Evolutionary conservation across 2,329 filamentous ascomycete species (phyloP).

Genomic region (Penicillium sp.): DNA sequence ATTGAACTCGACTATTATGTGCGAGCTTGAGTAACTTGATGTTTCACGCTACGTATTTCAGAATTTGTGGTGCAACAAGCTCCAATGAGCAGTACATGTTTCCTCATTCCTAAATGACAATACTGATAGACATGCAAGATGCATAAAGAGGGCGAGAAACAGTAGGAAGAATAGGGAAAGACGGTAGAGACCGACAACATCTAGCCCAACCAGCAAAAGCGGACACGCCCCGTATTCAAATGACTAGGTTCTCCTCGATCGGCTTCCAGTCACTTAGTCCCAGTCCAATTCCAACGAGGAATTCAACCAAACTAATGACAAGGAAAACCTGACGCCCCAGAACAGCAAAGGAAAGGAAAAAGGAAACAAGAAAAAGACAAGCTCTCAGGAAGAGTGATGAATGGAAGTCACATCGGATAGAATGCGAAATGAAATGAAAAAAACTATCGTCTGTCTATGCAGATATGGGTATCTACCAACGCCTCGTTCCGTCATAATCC

Average conservation of each 20-base stretch:
- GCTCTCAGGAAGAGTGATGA: slow-evolving; percentile 20
- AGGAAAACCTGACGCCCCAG: slow-evolving; percentile 1
- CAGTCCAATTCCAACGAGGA: neutral
- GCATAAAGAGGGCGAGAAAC: slow-evolving; percentile 25
- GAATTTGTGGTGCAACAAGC: neutral
- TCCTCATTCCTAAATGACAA: slow-evolving; percentile 23
- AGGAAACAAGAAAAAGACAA: slow-evolving; percentile 21
- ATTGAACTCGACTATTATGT: neutral
- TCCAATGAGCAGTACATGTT: slow-evolving; percentile 9
- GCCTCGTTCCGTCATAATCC: slow-evolving; percentile 48
- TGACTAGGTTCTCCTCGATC: slow-evolving; percentile 16
- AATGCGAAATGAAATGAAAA: slow-evolving; percentile 21
- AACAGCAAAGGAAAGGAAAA: slow-evolving; percentile 16
- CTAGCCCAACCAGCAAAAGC: slow-evolving; percentile 10
- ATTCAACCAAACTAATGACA: slow-evolving; percentile 5
- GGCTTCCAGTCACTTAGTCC: neutral
- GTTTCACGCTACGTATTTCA: neutral
- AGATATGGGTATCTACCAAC: slow-evolving; percentile 50
- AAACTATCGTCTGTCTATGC: slow-evolving; percentile 38
- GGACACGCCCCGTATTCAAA: slow-evolving; percentile 16
- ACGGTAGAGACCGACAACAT: slow-evolving; percentile 11
- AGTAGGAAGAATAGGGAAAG: slow-evolving; percentile 2
- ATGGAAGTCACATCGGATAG: slow-evolving; percentile 13
- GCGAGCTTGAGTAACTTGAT: neutral
- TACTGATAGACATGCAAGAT: slow-evolving; percentile 15